phyloP scores from a whole-genome alignment of 2,329 filamentous ascomycete species.

The Scytalidium lignicola region DNA sequence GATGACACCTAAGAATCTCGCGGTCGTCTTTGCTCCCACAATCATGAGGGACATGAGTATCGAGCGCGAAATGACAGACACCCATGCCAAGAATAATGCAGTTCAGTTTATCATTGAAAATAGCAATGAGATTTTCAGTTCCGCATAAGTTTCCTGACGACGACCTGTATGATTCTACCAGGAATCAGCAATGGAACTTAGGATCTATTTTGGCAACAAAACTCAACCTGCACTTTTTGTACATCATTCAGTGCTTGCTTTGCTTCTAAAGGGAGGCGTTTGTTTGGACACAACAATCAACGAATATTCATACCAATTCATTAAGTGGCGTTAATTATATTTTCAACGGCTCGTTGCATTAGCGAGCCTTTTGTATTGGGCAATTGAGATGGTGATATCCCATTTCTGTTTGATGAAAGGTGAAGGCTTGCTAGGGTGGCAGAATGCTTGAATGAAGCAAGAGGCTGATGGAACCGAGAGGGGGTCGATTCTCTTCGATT shows the following conservation, averaged over 20 bases:
- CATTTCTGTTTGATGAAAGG: not conserved
- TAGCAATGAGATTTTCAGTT: slow-evolving; percentile 72
- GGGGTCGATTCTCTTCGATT: not conserved
- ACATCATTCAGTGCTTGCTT: not conserved
- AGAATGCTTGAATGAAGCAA: not conserved
- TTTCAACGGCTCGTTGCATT: not conserved
- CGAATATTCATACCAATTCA: not conserved
- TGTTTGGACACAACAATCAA: not conserved
- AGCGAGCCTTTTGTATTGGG: not conserved
- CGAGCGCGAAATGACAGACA: slow-evolving; percentile 93
- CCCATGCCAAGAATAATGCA: slow-evolving; percentile 85
- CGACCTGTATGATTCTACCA: too few species aligned
- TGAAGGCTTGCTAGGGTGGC: not conserved
- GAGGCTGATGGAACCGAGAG: not conserved
- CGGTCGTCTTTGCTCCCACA: slow-evolving; percentile 95
- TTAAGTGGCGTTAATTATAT: not conserved
- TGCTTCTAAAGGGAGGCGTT: not conserved
- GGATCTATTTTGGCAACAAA: not conserved
- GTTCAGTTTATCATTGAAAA: slow-evolving; percentile 93
- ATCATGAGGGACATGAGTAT: slow-evolving; percentile 90
- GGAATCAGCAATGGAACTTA: too few species aligned
- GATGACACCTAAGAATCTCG: slow-evolving; percentile 96
- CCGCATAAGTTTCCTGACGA: not conserved
- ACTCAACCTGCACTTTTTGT: not conserved
- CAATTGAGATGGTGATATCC: not conserved